Percentiles rank a stretch among this genome's conserved stretches.
Conservation (phyloP, 192 early-diverging fungal genomes). For the Allomyces javanicus region DNA sequence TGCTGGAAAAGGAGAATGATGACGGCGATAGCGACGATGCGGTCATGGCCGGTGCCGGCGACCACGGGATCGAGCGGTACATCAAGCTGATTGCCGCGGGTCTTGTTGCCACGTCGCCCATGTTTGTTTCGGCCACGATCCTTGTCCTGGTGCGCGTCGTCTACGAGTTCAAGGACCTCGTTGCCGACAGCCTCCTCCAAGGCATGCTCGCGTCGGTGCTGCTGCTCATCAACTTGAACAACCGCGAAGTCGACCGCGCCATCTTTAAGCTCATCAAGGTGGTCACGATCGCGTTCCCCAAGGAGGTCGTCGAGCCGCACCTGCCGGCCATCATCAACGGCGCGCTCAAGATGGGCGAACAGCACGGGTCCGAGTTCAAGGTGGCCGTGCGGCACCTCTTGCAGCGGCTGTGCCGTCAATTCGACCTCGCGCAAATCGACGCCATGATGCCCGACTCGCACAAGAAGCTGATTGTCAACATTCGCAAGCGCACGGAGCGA, state of each 20-base stretch:
- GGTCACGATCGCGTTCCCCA: slow-evolving; percentile 52
- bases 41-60: slow-evolving; percentile 8
- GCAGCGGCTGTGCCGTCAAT: slow-evolving; percentile 71
- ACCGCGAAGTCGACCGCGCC: slow-evolving; percentile 79
- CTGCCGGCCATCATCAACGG: slow-evolving; percentile 49
- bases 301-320: slow-evolving; percentile 43
- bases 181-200: slow-evolving; percentile 38
- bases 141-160: slow-evolving; percentile 62
- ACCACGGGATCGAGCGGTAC: slow-evolving; percentile 45
- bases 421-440: slow-evolving; percentile 55
- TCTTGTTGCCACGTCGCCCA: slow-evolving; percentile 68
- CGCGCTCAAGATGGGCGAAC: slow-evolving; percentile 64
- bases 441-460: slow-evolving; percentile 68
- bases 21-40: slow-evolving; percentile 11
- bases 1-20: slow-evolving; percentile 26
- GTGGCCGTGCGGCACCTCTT: slow-evolving; percentile 78
- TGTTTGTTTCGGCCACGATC: slow-evolving; percentile 84
- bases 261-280: slow-evolving; percentile 90
- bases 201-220: slow-evolving; percentile 65
- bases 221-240: slow-evolving; percentile 54
- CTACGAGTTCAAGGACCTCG: slow-evolving; percentile 69
- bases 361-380: slow-evolving; percentile 77
- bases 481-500: slow-evolving; percentile 71
- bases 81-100: slow-evolving; percentile 89
- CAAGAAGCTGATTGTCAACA: slow-evolving; percentile 73